Conservation (phyloP, 495 filamentous ascomycete genomes). For the Aspergillus indologenus region DNA sequence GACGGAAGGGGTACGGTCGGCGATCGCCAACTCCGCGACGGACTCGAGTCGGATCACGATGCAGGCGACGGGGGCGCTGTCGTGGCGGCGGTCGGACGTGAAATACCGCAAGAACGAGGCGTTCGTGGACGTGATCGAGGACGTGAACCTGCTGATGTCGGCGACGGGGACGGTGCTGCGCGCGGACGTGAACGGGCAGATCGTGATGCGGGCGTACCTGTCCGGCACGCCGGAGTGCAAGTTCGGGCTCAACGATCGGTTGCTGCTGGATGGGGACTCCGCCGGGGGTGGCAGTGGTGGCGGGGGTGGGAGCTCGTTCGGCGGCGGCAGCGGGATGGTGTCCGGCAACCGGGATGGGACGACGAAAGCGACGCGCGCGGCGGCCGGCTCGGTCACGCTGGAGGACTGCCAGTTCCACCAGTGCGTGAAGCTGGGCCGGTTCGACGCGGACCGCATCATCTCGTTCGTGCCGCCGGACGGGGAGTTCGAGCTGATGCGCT, state of each 20-base stretch:
- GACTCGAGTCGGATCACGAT: slow-evolving; percentile 97
- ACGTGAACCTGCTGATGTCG: slow-evolving; percentile 98
- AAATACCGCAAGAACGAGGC: slow-evolving; percentile 99
- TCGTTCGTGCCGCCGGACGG: slow-evolving; percentile 97
- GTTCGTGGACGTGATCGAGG: slow-evolving; percentile 98
- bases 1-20: slow-evolving; percentile 96
- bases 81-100: slow-evolving; percentile 94
- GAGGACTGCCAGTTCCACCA: slow-evolving; percentile 99
- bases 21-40: slow-evolving; percentile 63
- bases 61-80: slow-evolving; percentile 96
- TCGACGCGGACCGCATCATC: slow-evolving; percentile 96
- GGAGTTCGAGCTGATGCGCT: slow-evolving; percentile 98
- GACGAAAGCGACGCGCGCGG: slow-evolving; percentile 87
- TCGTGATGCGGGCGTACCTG: slow-evolving; percentile 98
- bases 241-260: slow-evolving; percentile 95
- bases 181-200: slow-evolving; percentile 96
- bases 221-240: slow-evolving; percentile 98
- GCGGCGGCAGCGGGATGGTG: slow-evolving; percentile 50
- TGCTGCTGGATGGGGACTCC: slow-evolving; percentile 66
- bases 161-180: slow-evolving; percentile 92
- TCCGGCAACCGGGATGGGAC: slow-evolving; percentile 39
- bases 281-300: slow-evolving; percentile 43
- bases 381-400: slow-evolving; percentile 90
- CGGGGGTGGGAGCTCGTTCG: not conserved
- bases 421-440: slow-evolving; percentile 96